Percentiles rank a stretch among this genome's conserved stretches.
Evolutionary conservation across 129 eudicot genomes (phyloP).

Genomic region (Cynara cardunculus): DNA sequence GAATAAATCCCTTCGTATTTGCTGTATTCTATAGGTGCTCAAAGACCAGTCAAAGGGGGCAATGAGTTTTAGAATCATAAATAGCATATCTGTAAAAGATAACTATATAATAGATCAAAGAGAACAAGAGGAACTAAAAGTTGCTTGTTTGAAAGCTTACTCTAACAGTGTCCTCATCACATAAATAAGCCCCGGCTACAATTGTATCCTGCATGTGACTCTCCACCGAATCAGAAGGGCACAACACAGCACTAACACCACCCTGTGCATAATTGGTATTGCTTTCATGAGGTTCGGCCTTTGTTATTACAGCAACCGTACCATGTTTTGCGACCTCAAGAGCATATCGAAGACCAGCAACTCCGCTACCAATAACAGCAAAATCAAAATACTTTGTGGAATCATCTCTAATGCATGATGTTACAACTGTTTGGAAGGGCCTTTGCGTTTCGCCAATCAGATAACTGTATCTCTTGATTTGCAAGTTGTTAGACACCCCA

Average conservation of each 20-base stretch:
- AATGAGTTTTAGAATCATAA: too few species aligned
- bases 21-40: too few species aligned
- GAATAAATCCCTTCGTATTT: too few species aligned
- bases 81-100: background rate
- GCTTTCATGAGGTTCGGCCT: slow-evolving; percentile 98
- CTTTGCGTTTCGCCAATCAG: slow-evolving; percentile 25
- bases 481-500: slow-evolving; percentile 42
- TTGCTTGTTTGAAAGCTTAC: slow-evolving; percentile 37
- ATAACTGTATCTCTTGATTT: slow-evolving; percentile 25
- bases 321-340: slow-evolving; percentile 97
- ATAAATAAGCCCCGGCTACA: slow-evolving; percentile 94
- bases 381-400: slow-evolving; percentile 72
- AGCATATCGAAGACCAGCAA: slow-evolving; percentile 98
- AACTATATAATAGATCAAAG: background rate
- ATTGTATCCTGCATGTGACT: slow-evolving; percentile 95
- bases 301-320: slow-evolving; percentile 86
- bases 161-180: slow-evolving; percentile 96
- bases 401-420: slow-evolving; percentile 47
- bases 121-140: background rate
- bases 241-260: slow-evolving; percentile 94
- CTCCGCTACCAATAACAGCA: slow-evolving; percentile 93
- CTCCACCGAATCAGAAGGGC: slow-evolving; percentile 89
- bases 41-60: too few species aligned
- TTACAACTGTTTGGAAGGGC: slow-evolving; percentile 27
- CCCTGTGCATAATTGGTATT: slow-evolving; percentile 98